A percentile compares a stretch with the other conserved stretches of the same genome.
Conservation (phyloP, 2,329 filamentous ascomycete genomes). For the Cladosporium oxysporum region DNA sequence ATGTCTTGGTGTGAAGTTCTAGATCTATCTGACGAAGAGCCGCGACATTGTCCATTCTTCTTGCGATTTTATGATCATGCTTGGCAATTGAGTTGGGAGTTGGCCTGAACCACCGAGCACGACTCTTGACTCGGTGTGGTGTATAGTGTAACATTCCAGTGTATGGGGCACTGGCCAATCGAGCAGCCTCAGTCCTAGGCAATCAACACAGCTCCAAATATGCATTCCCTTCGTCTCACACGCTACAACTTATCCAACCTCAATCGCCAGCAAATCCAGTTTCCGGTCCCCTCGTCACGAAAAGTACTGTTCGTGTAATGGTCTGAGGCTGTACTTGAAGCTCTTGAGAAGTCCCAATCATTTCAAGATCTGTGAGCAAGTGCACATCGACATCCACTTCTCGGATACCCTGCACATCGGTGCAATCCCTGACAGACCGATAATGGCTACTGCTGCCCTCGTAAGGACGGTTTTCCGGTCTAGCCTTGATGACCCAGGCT, state of each 20-base stretch:
- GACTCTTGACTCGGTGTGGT: not conserved
- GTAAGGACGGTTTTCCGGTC: conserved; percentile 6
- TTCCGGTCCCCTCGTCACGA: not conserved
- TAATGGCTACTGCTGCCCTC: conserved; percentile 16
- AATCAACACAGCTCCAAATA: not conserved
- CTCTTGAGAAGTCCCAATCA: not conserved
- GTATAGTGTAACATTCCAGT: not conserved
- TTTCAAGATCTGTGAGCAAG: not conserved
- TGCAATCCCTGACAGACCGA: not conserved
- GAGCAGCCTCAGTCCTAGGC: not conserved
- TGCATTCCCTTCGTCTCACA: not conserved
- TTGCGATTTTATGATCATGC: not conserved
- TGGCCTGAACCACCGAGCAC: not conserved
- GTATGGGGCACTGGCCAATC: not conserved
- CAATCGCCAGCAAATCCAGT: not conserved
- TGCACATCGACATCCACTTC: not conserved
- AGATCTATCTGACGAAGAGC: not conserved
- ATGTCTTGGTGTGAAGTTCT: not conserved
- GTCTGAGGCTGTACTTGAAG: not conserved
- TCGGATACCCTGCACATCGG: not conserved
- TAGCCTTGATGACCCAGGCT: conserved; percentile 8
- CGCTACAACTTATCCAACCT: not conserved
- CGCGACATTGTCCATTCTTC: not conserved
- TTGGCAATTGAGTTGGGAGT: not conserved
- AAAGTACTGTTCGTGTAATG: not conserved